phyloP scores from a whole-genome alignment of 1,284 basidiomycete genomes.

The Phellopilus nigrolimitatus region DNA sequence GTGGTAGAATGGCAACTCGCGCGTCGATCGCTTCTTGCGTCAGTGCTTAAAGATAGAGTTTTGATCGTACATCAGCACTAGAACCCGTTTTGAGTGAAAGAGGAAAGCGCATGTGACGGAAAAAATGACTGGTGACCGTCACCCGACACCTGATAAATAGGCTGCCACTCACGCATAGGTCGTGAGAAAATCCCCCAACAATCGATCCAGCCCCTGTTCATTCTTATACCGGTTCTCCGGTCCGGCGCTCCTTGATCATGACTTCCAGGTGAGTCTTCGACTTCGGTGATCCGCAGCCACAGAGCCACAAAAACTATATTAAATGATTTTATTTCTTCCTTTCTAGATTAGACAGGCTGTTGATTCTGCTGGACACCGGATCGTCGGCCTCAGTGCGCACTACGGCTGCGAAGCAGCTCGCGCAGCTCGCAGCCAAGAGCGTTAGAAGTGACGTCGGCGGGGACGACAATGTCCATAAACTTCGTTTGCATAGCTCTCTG shows the following conservation, averaged over 20 bases:
- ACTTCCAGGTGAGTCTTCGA: slow-evolving; percentile 17
- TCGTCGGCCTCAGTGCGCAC: slow-evolving; percentile 81
- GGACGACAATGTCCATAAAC: slow-evolving; percentile 70
- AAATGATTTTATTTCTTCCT: background rate
- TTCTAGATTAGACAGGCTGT: slow-evolving; percentile 83
- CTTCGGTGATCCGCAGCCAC: background rate
- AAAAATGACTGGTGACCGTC: too few species aligned
- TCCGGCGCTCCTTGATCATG: slow-evolving; percentile 25
- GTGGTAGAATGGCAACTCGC: background rate
- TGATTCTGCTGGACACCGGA: slow-evolving; percentile 86
- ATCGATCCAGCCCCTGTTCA: slow-evolving; percentile 3
- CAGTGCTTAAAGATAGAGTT: background rate
- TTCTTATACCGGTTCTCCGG: slow-evolving; percentile 11
- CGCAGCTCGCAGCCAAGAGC: slow-evolving; percentile 80
- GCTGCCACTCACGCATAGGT: too few species aligned
- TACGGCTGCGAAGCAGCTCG: slow-evolving; percentile 90
- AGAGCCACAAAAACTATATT: background rate
- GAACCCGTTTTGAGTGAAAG: too few species aligned
- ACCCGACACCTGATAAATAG: too few species aligned
- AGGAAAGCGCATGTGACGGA: background rate
- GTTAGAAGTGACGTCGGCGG: slow-evolving; percentile 77
- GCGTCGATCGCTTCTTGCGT: too few species aligned
- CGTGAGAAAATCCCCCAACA: slow-evolving; percentile 3
- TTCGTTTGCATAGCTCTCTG: slow-evolving; percentile 50
- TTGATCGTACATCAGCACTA: background rate